Conservation (phyloP, 345 rosid species). For the Hevea brasiliensis region DNA sequence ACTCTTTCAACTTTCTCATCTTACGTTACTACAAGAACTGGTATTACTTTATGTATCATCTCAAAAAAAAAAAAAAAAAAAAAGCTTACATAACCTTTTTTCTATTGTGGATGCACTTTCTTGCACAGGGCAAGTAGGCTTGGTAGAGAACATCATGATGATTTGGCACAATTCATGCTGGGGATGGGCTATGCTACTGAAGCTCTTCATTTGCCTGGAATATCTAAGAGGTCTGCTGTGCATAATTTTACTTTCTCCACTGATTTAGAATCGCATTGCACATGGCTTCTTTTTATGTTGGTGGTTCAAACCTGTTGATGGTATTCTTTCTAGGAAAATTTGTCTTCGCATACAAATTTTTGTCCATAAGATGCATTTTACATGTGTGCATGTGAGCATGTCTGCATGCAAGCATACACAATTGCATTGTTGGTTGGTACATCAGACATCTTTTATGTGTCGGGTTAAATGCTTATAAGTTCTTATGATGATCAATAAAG, state of each 20-base stretch:
- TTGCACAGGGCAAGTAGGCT: slow-evolving; percentile 94
- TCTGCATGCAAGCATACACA: neutral
- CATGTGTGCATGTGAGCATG: neutral
- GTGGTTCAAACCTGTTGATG: no score
- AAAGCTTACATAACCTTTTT: slow-evolving; percentile 3
- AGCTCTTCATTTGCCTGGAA: slow-evolving; percentile 99
- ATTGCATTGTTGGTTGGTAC: neutral
- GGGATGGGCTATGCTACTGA: slow-evolving; percentile 99
- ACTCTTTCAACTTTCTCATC: neutral
- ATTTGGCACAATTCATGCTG: slow-evolving; percentile 93
- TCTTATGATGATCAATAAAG: neutral
- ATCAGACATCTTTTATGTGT: neutral
- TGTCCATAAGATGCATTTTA: no score
- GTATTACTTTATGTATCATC: neutral
- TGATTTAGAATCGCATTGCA: neutral
- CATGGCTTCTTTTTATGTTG: neutral
- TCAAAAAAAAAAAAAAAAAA: no score
- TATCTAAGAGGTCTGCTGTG: slow-evolving; percentile 79
- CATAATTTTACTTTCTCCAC: neutral
- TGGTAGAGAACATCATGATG: slow-evolving; percentile 98
- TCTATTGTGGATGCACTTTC: slow-evolving; percentile 23
- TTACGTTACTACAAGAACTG: neutral
- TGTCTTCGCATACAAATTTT: neutral
- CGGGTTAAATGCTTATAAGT: neutral
- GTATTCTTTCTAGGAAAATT: neutral